A percentile compares a stretch with the other conserved stretches of the same genome.
Evolutionary conservation across 192 early-diverging fungal species (phyloP).

Genomic region (Coemansia sp.): DNA sequence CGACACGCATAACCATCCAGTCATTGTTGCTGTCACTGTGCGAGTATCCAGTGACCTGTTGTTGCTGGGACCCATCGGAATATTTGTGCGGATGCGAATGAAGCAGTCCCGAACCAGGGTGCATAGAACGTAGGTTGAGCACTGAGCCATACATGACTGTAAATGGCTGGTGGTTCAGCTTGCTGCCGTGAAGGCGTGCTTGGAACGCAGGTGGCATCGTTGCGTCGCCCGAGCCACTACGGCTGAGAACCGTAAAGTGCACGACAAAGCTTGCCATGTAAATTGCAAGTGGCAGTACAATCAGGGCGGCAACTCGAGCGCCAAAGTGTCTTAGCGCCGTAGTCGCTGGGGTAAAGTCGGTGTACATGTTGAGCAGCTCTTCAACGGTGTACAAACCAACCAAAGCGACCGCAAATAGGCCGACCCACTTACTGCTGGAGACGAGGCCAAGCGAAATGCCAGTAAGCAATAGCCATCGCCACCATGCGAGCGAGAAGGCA

Average conservation of each 20-base stretch:
- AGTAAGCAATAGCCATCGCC: slow-evolving; percentile 60
- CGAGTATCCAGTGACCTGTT: slow-evolving; percentile 87
- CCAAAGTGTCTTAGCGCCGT: slow-evolving; percentile 61
- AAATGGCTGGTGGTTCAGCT: slow-evolving; percentile 49
- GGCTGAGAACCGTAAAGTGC: slow-evolving; percentile 81
- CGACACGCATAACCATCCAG: slow-evolving; percentile 51
- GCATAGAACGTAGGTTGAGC: slow-evolving; percentile 29
- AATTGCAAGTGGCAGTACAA: slow-evolving; percentile 72
- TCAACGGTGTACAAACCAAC: slow-evolving; percentile 89
- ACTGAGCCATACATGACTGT: slow-evolving; percentile 24
- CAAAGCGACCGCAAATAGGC: slow-evolving; percentile 83
- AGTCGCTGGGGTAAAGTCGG: slow-evolving; percentile 54
- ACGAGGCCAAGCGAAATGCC: slow-evolving; percentile 65
- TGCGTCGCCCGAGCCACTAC: slow-evolving; percentile 84
- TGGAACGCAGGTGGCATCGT: slow-evolving; percentile 92
- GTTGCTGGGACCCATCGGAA: slow-evolving; percentile 65
- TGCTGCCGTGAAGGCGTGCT: slow-evolving; percentile 72
- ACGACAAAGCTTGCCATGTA: slow-evolving; percentile 89
- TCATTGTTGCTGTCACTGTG: slow-evolving; percentile 75
- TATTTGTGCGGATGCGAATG: slow-evolving; percentile 67
- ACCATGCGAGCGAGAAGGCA: slow-evolving; percentile 67
- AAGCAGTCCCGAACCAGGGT: slow-evolving; percentile 46
- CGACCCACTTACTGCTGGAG: slow-evolving; percentile 88
- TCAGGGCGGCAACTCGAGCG: slow-evolving; percentile 79
- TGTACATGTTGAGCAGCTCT: slow-evolving; percentile 80